phyloP scores from a whole-genome alignment of 352 stramenopile species.

The Phytophthora foliorum region DNA sequence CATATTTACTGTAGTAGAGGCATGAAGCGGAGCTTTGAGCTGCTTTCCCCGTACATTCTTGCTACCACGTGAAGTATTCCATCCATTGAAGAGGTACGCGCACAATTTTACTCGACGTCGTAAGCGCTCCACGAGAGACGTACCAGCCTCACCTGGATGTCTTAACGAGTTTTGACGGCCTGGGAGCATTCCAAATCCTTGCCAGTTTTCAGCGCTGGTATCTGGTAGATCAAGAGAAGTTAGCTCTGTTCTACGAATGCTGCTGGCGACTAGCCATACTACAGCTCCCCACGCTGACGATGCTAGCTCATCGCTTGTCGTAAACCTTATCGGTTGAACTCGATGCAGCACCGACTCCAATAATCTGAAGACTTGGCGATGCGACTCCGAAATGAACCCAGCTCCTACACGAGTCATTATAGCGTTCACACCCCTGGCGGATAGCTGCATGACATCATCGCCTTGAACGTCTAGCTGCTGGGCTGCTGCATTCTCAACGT shows the following conservation, averaged over 20 bases:
- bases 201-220: neutral
- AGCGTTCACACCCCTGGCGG: neutral
- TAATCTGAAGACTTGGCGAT: conserved; percentile 40
- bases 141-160: neutral
- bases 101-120: conserved; percentile 34
- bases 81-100: conserved; percentile 39
- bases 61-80: conserved; percentile 9
- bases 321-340: neutral
- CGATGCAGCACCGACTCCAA: conserved; percentile 18
- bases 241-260: neutral
- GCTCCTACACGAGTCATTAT: conserved; percentile 21
- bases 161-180: conserved; percentile 16
- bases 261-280: conserved; percentile 19
- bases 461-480: conserved; percentile 22
- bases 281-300: conserved; percentile 6
- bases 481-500: conserved; percentile 31
- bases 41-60: conserved; percentile 10
- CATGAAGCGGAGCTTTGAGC: conserved; percentile 6
- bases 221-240: neutral
- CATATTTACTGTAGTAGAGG: neutral
- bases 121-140: conserved; percentile 37
- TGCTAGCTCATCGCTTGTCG: neutral
- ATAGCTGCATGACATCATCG: conserved; percentile 2
- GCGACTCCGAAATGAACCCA: conserved; percentile 40
- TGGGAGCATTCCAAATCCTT: neutral